A percentile compares a stretch with the other conserved stretches of the same genome.
phyloP scores from a whole-genome alignment of 208 protist genomes.

The Vickermania ingenoplastis region DNA sequence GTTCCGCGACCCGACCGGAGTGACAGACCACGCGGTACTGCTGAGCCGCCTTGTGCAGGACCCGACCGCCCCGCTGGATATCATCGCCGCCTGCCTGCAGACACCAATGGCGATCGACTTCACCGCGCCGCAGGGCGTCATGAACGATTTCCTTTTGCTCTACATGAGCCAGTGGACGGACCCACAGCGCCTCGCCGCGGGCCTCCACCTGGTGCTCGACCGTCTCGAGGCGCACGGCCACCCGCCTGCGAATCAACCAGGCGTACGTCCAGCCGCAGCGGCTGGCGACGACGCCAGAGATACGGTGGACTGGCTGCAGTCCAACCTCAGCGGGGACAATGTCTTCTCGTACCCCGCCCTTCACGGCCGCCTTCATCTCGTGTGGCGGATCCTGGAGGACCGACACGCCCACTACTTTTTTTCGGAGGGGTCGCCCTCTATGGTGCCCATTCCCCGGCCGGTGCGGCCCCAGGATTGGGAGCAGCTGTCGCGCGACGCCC shows the following conservation, averaged over 20 bases:
- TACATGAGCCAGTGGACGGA: background rate
- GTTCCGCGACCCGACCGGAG: background rate
- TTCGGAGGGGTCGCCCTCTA: background rate
- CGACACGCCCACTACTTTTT: background rate
- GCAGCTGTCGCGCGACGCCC: background rate
- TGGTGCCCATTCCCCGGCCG: background rate
- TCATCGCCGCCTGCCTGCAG: background rate
- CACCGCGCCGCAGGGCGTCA: background rate
- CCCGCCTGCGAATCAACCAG: no score
- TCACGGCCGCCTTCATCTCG: background rate
- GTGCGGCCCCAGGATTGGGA: background rate
- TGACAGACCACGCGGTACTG: background rate
- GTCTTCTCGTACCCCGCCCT: background rate
- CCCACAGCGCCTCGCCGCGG: background rate
- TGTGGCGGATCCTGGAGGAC: background rate
- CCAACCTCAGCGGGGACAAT: background rate
- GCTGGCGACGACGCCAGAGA: background rate
- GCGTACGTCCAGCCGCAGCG: no score
- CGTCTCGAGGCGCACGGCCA: background rate
- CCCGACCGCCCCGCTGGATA: background rate
- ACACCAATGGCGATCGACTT: background rate
- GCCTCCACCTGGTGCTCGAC: background rate
- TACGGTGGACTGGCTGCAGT: background rate
- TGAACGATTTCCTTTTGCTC: background rate
- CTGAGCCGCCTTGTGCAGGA: background rate